Base-by-base conservation (phyloP, 345 rosid species). In the Draba incana region DNA sequence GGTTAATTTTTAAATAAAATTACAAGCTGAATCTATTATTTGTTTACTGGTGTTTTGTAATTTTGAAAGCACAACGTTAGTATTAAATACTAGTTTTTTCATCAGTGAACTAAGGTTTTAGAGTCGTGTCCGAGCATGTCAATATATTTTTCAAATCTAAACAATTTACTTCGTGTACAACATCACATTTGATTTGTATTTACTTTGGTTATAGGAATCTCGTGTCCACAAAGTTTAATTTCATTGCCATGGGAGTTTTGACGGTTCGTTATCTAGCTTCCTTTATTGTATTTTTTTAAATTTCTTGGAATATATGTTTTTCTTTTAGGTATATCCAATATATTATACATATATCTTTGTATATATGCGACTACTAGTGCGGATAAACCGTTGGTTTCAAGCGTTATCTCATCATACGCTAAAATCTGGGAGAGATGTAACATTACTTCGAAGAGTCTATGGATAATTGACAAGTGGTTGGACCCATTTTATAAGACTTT, bases 381-480 rank as follows among this genome's bases (percentile, higher is more conserved):
- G 50, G 44, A 58, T 50, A 51, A 50, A 51, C 56, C 77, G 47
- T 66, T 73, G 35, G 71, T 50, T 44, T 24, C 42, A 66, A 65
- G 20, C 42, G 41, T 66, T 72, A 57, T 50, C 50, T 57, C 53
- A 57, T 30, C 66, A 42, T 57, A 35, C 54, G 41, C 61, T 49
- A 65, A 72, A 65, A 57, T n/a, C 24, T 64, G 37, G 66, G 59
- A 64, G 25, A 39, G 30, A 64, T 71, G 48, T 53, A 62, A 61
- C 61, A 3, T 7, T 45, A 12, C 5, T 71, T 63, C 49, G 69
- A 62, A 37, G 64, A 46, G 47, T 54, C 45, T 48, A 12, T 58
- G 56, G 30, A 66, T 58, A 50, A 51, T 51, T 66, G 77, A 73
- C 67, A 73, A 73, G 61, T 59, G 61, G 37, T 50, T 58, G 62